Evolutionary conservation across 768 basidiomycete species (phyloP), one percentile per base, ranked within the genome.

Genomic region (Tubosaeta brunneosetosa): DNA sequence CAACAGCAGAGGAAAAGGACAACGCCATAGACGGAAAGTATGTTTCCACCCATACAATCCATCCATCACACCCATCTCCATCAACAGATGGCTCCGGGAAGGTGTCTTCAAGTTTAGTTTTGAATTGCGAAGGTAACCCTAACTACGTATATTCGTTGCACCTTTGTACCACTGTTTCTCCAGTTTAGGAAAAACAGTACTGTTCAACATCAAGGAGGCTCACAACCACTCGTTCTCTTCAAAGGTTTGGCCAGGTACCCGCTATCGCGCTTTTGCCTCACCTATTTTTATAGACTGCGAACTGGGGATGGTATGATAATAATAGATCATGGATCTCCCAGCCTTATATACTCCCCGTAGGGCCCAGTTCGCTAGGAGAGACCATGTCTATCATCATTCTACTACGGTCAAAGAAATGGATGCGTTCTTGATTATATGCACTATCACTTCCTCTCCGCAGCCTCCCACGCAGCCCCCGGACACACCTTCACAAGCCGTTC

Each of bases 51-150:
- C 17, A 33, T 22, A 5, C 34, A 1, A 12, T 41, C 36, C 19
- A 8, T 29, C 34, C 33, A 17, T 31, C 41, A 43, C 16, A n/a
- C 11, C 9, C 47, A 47, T 33, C 44, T 48, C 17, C 12, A 27
- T 49, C 33, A 3, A 8, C 31, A 91, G 87, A 72, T 94, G 91
- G 91, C 69, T 79, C n/a, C 80, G 91, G 14, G 86, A 91, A 52
- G 91, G 91, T 1, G 71, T 86, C n/a, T 93, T 82, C 72, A 90
- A 84, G 62, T 94, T 93, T 66, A 83, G 79, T 54, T 92, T 94
- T 59, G 91, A 92, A 63, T 73, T 93, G 58, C 80, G 82, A 62
- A 86, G 81, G 88, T 84, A 58, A 58, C 65, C 19, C 27, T 4
- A n/a, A 27, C n/a, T n/a, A n/a, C 44, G 17, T 14, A 25, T 33